These are phyloP conservation scores for Iris macrosiphon DNA, from an alignment of 106 monocot genomes.

Conservation along the genomic window DNA sequence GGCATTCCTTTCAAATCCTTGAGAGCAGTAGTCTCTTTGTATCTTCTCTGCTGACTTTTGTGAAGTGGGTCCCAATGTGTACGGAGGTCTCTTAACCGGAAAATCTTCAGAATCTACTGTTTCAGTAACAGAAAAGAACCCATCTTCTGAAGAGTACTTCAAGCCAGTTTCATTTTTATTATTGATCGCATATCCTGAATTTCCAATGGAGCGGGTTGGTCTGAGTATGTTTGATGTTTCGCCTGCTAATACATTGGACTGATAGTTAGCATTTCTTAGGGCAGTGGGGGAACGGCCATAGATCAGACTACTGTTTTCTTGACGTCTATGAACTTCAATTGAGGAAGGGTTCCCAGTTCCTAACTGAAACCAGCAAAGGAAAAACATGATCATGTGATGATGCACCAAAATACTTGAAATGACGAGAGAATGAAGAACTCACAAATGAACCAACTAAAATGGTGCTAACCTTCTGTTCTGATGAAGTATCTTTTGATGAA, in stretches of 20 bases:
- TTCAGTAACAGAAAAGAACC: too few relatives aligned
- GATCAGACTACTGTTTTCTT: constrained; percentile 5
- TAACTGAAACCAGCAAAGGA: constrained; percentile 30
- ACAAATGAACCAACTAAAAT: constrained; percentile 3
- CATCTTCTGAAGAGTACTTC: too few relatives aligned
- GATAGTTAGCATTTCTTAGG: constrained; percentile 11
- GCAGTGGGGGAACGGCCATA: constrained; percentile 1
- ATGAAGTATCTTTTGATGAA: constrained; percentile 19
- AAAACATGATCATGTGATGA: constrained; percentile 9
- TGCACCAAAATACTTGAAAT: neutral
- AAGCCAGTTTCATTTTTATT: too few relatives aligned
- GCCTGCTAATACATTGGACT: constrained; percentile 11
- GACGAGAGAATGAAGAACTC: neutral
- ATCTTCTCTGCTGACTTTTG: constrained; percentile 31
- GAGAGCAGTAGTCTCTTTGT: constrained; percentile 25
- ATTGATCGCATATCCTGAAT: too few relatives aligned
- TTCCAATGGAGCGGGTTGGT: too few relatives aligned
- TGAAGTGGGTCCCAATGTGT: constrained; percentile 33
- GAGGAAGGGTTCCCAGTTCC: constrained; percentile 17
- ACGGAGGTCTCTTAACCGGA: too few relatives aligned
- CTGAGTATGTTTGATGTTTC: constrained; percentile 10
- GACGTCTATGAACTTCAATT: constrained; percentile 12
- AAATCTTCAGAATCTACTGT: too few relatives aligned
- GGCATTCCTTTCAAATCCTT: constrained; percentile 23
- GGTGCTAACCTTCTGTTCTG: constrained; percentile 27